Evolutionary conservation across 2,329 filamentous ascomycete genomes (phyloP), one percentile per base, ranked within the genome.

Genomic region (Penicillium sp.): DNA sequence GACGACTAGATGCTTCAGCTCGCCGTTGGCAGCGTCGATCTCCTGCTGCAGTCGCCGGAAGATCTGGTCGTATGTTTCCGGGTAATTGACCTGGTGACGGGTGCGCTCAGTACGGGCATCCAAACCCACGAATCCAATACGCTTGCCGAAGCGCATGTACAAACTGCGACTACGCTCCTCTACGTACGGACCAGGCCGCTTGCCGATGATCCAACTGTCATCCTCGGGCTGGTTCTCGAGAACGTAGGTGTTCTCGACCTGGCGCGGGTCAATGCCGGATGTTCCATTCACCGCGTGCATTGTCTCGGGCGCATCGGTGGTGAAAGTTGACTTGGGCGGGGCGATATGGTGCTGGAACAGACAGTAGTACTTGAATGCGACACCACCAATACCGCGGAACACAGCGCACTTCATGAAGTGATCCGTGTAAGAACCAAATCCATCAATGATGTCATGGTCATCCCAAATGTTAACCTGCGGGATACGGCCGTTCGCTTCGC

Each of bases 61-160:
- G 51, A 89, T 82, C 80, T 85, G 65, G 72, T 85, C 74, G 80
- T 90, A 77, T 76, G 93, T 80, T 77, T 90, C 79, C 60, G 82
- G 76, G 71, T 97, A 97, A 80, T 97, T 97, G 79, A 98, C 88
- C 78, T 97, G 93, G 72, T 96, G 92, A 40, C 94, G 88, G 9
- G 94, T 97, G 26, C 93, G 91, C 85, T 89, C 85, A n/a, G 85
- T 87, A 15, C 85, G 83, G 10, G 85, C 84, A 75, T 88, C 84
- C 70, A 85, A 80, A 75, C 88, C 86, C 55, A 84, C 73, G 72
- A 87, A 86, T 40, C 88, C 85, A 69, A 91, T 88, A 10, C 90
- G 84, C 63, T 84, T 85, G 44, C 87, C 87, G 4, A 89, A 80
- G 58, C 87, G 85, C 76, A 86, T 87, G 76, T 87, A 89, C 63